These are phyloP conservation scores for Paraphysoderma sedebokerense DNA, from an alignment of 371 early-diverging fungal species.

Conservation along the genomic window DNA sequence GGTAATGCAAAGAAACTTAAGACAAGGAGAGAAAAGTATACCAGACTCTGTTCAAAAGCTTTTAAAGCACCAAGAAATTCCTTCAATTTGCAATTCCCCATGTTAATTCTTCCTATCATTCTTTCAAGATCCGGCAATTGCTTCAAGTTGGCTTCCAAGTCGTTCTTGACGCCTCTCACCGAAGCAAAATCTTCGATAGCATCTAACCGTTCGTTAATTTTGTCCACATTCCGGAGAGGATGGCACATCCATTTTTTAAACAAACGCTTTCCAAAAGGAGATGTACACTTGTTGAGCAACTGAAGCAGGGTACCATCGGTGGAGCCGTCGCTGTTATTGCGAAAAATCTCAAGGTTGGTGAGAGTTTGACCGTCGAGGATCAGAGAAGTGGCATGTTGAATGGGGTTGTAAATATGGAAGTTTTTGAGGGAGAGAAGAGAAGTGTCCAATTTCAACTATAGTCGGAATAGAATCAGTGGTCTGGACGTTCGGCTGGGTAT, in stretches of 20 bases:
- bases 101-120: conserved; percentile 73
- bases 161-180: conserved; percentile 9
- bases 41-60: conserved; percentile 36
- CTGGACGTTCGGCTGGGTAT: too few species aligned
- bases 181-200: conserved; percentile 62
- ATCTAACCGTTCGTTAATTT: conserved; percentile 74
- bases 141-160: conserved; percentile 22
- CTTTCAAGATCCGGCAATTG: conserved; percentile 86
- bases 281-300: conserved; percentile 64
- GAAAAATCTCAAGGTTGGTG: conserved; percentile 82
- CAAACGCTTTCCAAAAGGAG: conserved; percentile 72
- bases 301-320: conserved; percentile 71
- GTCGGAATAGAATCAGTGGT: neutral
- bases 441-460: neutral
- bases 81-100: conserved; percentile 55
- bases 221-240: conserved; percentile 51
- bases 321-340: conserved; percentile 59
- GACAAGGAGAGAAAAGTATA: too few species aligned
- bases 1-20: too few species aligned
- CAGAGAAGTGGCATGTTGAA: conserved; percentile 39
- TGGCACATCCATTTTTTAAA: conserved; percentile 86
- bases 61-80: conserved; percentile 48
- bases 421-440: neutral
- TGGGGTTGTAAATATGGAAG: conserved; percentile 55
- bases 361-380: conserved; percentile 90